A percentile compares a stretch with the other conserved stretches of the same genome.
These are phyloP conservation scores for Metschnikowia noctiluminum DNA, from an alignment of 805 yeast genomes.

Conservation along the genomic window DNA sequence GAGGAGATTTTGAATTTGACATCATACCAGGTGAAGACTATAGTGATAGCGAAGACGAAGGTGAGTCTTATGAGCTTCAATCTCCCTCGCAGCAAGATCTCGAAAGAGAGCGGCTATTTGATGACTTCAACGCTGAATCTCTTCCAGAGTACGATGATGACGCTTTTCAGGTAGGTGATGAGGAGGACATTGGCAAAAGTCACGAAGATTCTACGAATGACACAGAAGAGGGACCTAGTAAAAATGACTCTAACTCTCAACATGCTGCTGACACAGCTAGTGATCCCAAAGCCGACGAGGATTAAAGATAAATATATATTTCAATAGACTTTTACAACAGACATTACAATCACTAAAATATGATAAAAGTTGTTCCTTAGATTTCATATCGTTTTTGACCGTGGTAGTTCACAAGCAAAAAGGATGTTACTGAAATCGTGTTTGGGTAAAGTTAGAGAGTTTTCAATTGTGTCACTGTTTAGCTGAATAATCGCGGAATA, in stretches of 20 bases:
- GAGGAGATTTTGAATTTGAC: constrained; percentile 73
- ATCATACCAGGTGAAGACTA: constrained; percentile 67
- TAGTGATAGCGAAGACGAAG: constrained; percentile 38
- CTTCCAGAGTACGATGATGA: constrained; percentile 38
- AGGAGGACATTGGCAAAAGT: constrained; percentile 21
- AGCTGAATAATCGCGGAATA: too few species aligned
- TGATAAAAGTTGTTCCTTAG: too few species aligned
- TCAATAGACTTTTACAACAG: not conserved
- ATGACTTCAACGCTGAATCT: constrained; percentile 37
- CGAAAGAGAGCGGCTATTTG: constrained; percentile 40
- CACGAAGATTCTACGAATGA: constrained; percentile 1
- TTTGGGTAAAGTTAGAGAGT: too few species aligned
- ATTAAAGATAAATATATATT: too few species aligned
- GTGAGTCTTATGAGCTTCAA: constrained; percentile 33
- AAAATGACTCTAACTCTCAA: not conserved
- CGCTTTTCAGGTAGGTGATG: constrained; percentile 40
- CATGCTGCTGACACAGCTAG: not conserved
- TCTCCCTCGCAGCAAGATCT: constrained; percentile 26
- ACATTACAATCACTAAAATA: not conserved
- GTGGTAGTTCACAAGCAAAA: too few species aligned
- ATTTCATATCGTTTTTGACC: too few species aligned
- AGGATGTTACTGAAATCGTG: too few species aligned
- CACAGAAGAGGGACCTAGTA: constrained; percentile 2
- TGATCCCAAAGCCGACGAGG: not conserved
- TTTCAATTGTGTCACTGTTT: too few species aligned